Evolutionary conservation across 495 filamentous ascomycete species (phyloP).

Genomic region (Penicillium herquei): DNA sequence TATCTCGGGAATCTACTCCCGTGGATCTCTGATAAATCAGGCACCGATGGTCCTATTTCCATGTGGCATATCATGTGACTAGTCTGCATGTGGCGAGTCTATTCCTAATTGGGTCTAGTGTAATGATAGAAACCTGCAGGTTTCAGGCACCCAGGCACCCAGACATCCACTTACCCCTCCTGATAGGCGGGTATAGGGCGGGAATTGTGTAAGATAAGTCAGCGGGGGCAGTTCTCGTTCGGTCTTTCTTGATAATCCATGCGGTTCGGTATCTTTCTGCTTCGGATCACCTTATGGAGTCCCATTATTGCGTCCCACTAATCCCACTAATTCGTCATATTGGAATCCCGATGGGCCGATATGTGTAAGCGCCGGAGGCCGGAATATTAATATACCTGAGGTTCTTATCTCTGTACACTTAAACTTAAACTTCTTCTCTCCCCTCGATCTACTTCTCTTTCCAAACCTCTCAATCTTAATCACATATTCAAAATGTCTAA

Average conservation of each 20-base stretch:
- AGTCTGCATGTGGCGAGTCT: not conserved
- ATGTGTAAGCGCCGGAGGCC: slow-evolving; percentile 25
- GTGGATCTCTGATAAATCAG: not conserved
- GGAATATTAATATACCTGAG: slow-evolving; percentile 19
- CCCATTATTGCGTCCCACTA: slow-evolving; percentile 8
- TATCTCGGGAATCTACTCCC: slow-evolving; percentile 6
- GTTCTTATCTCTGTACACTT: slow-evolving; percentile 6
- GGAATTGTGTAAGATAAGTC: not conserved
- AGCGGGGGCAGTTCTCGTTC: slow-evolving; percentile 29
- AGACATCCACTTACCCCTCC: slow-evolving; percentile 5
- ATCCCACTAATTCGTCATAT: slow-evolving; percentile 19
- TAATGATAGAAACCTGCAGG: not conserved
- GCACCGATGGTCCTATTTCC: not conserved
- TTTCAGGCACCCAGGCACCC: slow-evolving; percentile 5
- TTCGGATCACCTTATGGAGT: slow-evolving; percentile 39
- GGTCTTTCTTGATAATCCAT: slow-evolving; percentile 44
- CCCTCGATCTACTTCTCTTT: slow-evolving; percentile 8
- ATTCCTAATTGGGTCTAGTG: not conserved
- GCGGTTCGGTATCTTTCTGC: slow-evolving; percentile 46
- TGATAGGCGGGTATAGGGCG: not conserved
- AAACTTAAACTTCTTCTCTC: slow-evolving; percentile 15
- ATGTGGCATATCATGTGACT: not conserved
- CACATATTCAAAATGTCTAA: slow-evolving; percentile 53
- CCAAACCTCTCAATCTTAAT: slow-evolving; percentile 1
- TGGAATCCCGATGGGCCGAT: slow-evolving; percentile 32